Percentiles rank a stretch among this genome's conserved stretches.
phyloP scores from a whole-genome alignment of 2,329 filamentous ascomycete species.

The Diaporthe destruens region DNA sequence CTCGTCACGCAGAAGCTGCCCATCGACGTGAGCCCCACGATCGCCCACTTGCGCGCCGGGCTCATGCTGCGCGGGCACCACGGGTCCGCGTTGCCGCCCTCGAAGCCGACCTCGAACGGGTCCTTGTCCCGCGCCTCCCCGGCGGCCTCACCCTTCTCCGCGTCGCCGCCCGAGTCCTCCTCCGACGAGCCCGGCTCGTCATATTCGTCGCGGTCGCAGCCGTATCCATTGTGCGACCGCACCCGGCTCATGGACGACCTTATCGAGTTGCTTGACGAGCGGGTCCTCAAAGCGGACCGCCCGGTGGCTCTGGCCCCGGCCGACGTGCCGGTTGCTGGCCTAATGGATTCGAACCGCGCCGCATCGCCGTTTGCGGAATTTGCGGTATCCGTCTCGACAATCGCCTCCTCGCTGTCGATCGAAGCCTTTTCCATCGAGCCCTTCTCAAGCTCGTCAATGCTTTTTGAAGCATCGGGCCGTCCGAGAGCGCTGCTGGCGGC shows the following conservation, averaged over 20 bases:
- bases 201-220: constrained; percentile 54
- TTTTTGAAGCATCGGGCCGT: not conserved
- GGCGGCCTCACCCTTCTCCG: constrained; percentile 10
- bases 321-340: constrained; percentile 38
- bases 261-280: constrained; percentile 26
- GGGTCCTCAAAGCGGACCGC: constrained; percentile 33
- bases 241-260: constrained; percentile 48
- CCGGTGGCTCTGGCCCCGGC: constrained; percentile 20
- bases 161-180: constrained; percentile 31
- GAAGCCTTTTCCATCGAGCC: constrained; percentile 34
- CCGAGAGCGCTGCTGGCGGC: not conserved
- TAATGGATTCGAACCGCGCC: constrained; percentile 47
- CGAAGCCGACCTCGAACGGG: constrained; percentile 79
- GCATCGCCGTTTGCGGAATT: constrained; percentile 26
- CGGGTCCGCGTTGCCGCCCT: constrained; percentile 76
- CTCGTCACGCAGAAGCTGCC: constrained; percentile 90
- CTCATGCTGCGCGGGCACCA: constrained; percentile 79
- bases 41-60: constrained; percentile 79
- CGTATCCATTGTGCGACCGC: constrained; percentile 60
- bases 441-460: constrained; percentile 40
- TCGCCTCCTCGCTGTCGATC: constrained; percentile 30
- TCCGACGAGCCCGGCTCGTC: constrained; percentile 38
- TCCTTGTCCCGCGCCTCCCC: constrained; percentile 51
- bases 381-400: constrained; percentile 32
- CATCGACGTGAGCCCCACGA: constrained; percentile 79